A percentile compares a stretch with the other conserved stretches of the same genome.
phyloP scores from a whole-genome alignment of 257 asterid genomes.

The Nyctanthes arbortristis region DNA sequence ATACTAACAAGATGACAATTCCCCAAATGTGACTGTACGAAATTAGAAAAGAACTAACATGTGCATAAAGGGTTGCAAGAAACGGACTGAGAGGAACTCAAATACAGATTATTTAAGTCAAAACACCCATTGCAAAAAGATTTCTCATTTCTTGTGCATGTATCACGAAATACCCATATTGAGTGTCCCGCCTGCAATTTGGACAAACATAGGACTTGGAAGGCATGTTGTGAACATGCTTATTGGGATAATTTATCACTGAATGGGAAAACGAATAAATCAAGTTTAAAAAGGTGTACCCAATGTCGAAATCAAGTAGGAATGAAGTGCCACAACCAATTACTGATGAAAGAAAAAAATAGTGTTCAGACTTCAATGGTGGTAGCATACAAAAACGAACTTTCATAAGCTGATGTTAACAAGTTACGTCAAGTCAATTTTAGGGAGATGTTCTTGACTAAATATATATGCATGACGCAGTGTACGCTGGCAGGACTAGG shows the following conservation, averaged over 20 bases:
- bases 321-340: neutral
- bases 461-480: neutral
- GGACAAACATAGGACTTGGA: neutral
- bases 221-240: neutral
- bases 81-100: no score
- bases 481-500: neutral
- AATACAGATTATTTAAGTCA: no score
- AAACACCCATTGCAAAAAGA: neutral
- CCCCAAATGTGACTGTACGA: neutral
- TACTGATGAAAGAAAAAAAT: neutral
- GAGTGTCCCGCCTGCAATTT: neutral
- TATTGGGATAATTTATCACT: neutral
- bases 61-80: no score
- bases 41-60: no score
- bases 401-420: neutral
- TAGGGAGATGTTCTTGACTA: neutral
- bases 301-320: neutral
- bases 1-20: neutral
- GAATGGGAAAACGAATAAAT: neutral
- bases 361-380: neutral
- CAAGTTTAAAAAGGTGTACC: neutral
- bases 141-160: neutral
- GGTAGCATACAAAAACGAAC: neutral
- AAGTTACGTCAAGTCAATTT: neutral
- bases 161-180: neutral